These are phyloP conservation scores for Penicillium hordei DNA, from an alignment of 2,329 filamentous ascomycete genomes.

Conservation along the genomic window DNA sequence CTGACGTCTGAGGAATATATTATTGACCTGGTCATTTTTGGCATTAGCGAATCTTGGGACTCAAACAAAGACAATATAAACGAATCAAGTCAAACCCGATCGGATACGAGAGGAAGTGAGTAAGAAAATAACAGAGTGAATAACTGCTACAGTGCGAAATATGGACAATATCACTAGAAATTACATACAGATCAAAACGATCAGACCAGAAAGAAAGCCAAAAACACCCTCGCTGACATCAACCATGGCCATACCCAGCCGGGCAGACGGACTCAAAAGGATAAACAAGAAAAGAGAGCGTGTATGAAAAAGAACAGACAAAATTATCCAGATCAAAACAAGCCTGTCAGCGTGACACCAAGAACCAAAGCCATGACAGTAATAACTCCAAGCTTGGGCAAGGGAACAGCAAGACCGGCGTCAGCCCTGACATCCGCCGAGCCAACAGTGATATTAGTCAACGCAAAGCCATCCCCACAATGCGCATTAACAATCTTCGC, in stretches of 20 bases:
- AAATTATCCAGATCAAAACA: slow-evolving; percentile 9
- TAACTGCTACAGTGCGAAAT: neutral
- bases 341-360: neutral
- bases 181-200: slow-evolving; percentile 1
- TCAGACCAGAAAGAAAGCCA: slow-evolving; percentile 7
- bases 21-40: neutral
- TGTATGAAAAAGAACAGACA: neutral
- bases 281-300: slow-evolving; percentile 5
- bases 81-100: neutral
- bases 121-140: neutral
- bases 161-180: slow-evolving; percentile 8
- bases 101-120: too few species aligned
- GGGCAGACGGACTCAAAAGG: slow-evolving; percentile 9
- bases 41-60: neutral
- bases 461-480: slow-evolving; percentile 58
- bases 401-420: slow-evolving; percentile 7
- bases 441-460: slow-evolving; percentile 45
- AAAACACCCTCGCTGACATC: slow-evolving; percentile 29
- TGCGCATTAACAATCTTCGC: slow-evolving; percentile 70
- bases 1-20: neutral
- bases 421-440: slow-evolving; percentile 13
- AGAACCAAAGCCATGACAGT: slow-evolving; percentile 10
- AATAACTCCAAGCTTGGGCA: slow-evolving; percentile 6
- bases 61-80: neutral
- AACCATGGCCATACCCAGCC: slow-evolving; percentile 24